Base-by-base conservation (phyloP, 2,329 filamentous ascomycete species). In the Aureobasidium musti region DNA sequence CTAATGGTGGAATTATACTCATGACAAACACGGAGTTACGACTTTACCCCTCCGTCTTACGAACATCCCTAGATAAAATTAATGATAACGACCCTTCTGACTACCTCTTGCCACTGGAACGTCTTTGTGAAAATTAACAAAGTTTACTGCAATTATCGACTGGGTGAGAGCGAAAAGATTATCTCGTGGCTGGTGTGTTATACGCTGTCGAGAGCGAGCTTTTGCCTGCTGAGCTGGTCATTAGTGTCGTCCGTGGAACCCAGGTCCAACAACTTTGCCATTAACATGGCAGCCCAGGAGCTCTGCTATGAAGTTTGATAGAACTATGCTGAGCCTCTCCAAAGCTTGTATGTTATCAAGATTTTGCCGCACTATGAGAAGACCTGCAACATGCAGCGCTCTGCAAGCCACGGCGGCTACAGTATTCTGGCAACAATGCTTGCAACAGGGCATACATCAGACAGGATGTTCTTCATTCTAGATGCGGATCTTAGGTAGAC, bases 41-140 rank as follows among this genome's bases (percentile, higher is more conserved):
- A 59, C 26, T 14, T 4, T 4, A 35, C 37, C 8, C 5, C 33
- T 30, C 23, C 54, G 5, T 11, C 39, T 59, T 33, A 59, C 54
- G 54, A 59, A 54, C n/a, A 35, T 37, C 2, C n/a, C 39, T 59
- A 59, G 37, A 59, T 59, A 59, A 45, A 59, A 33, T 45, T 59
- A 59, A 59, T 59, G 54, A 59, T 59, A 59, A 59, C 39, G 53
- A 57, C 35, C 35, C 49, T 11, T 52, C 17, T 52, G 10, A 52
- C 49, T n/a, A n/a, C 3, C 6, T 10, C 4, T n/a, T 52, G 17
- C 26, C 35, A 39, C 35, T 28, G 14, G 5, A 28, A 49, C 13
- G 6, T 19, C 14, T 3, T 39, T 39, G 5, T 28, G 45, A 8
- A 49, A 28, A 1, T 11, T 8, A 23, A 39, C 13, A 5, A 39